Evolutionary conservation across 108 stramenopile genomes (phyloP), one percentile per base, ranked within the genome.

Genomic region (Mediolabrus comicus): DNA sequence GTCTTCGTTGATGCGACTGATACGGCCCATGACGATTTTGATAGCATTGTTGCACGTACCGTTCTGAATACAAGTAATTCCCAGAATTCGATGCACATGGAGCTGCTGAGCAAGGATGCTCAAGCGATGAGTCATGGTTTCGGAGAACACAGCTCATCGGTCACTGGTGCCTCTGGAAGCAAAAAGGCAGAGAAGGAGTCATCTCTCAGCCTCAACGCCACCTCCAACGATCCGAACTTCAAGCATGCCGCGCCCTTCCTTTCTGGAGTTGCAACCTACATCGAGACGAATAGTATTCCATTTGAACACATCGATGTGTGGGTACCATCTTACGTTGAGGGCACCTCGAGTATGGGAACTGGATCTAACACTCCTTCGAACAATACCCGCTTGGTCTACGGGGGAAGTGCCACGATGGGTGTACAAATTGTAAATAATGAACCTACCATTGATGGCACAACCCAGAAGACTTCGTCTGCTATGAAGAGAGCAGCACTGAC

Each of bases 271-370:
- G 65, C 86, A n/a, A 54, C 80, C 8, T 93, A 89, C 76, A 80
- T 93, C 27, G 79, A 90, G 32, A 51, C 83, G 29, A 77, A 82
- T 43, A 59, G 67, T 39, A 33, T 90, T 4, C 92, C 89, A 10
- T 93, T 93, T 52, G 92, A 93, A 58, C 86, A 93, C 59, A 67
- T 89, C n/a, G 92, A 93, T 79, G 79, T 80, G 4, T 93, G 92
- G 92, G 92, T 86, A 3, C 92, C 92, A 3, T 86, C 87, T 10
- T 81, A 78, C 8, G 62, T 71, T 19, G 34, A 16, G 7, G 34
- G 32, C 6, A 33, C 30, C 29, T 33, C 17, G 17, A 58, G 29
- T 11, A 34, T 65, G n/a, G 57, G 46, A 16, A 61, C 25, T 13
- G 39, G 58, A 16, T 32, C 31, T 33, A 30, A 33, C 19, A 57